Evolutionary conservation across 495 filamentous ascomycete species (phyloP), one percentile per base, ranked within the genome.

Genomic region (Penicillium tannophilum): DNA sequence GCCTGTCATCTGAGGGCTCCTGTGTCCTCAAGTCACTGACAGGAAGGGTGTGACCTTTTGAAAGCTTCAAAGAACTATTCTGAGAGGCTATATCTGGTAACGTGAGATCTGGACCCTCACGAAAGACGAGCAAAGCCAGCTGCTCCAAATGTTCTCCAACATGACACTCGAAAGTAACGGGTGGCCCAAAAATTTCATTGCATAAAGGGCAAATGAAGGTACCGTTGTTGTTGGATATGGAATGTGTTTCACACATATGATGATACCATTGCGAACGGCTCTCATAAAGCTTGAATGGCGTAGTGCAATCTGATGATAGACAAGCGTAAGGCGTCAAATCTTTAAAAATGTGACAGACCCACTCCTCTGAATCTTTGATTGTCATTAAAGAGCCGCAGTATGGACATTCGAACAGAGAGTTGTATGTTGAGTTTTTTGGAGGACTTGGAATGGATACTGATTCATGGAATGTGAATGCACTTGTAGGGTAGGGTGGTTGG

Each of bases 241-340:
- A 24, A 54, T 70, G 65, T 12, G 30, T 12, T 7, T 51, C 31
- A 17, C 58, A 33, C 2, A 72, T 28, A 45, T 74, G 68, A 33
- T 39, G 3, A 30, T 59, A 54, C 72, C 70, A 72, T 24, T 66
- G 42, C 11, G 55, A 52, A 26, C 72, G 52, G 12, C 58, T 66
- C 4, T 56, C 61, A 43, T 65, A 73, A 0, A 73, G 50, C 30
- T 54, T 58, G 14, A 63, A 48, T 3, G 65, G 63, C 5, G 61
- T 64, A 0, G 44, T 19, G 45, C 72, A 74, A 9, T 39, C 39
- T 0, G 49, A 35, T 12, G 62, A 60, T 1, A 65, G 12, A 46
- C 71, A 72, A 1, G 62, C 39, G 54, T 74, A 74, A 5, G 71
- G 67, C 62, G 62, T 61, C 20, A 74, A 28, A 20, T 74, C 71